Base-by-base conservation (phyloP, 306 rosid genomes). In the Citrullus mucosospermus region DNA sequence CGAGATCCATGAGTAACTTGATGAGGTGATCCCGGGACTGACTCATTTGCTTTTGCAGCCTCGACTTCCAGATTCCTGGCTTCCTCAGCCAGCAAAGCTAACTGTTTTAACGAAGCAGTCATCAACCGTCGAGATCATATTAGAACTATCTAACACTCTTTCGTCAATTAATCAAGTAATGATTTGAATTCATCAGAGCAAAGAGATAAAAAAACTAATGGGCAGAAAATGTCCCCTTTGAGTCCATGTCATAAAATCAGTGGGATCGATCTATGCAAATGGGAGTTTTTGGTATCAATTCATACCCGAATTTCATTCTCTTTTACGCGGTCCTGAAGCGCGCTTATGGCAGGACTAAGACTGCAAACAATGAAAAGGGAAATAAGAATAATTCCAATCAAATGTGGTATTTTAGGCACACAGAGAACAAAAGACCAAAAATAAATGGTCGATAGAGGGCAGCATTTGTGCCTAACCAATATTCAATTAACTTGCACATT, bases 401-500 rank as follows among this genome's bases (percentile, higher is more conserved):
- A 55, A 62, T n/a, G 44, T 77, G 75, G 75, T 5, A 59, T 22
- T 59, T 11, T 2, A 78, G 32, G 81, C 28, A 17, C 16, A 51
- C 4, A 3, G 43, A 46, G 56, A 62, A 78, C 6, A 41, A 34
- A 80, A 6, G 11, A 43, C 3, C n/a, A 41, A 6, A 44, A 20
- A 69, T 34, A 34, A 81, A 76, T 3, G 73, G 71, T 32, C 9
- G 77, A 76, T 28, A 81, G 28, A 46, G 34, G 78, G 76, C 81
- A 78, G 62, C 65, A 68, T 63, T 48, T 74, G 76, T 81, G 62
- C 62, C 97, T 89, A 39, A 96, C 99, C 99, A 96, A 86, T 91
- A 91, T 83, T 96, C 98, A 51, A 96, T 96, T 80, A 96, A 84
- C 81, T 96, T 96, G 98, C 99, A 92, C 89, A 96, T 84, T 76